Evolutionary conservation across 192 early-diverging fungal species (phyloP).

Genomic region (Lobosporangium transversale): DNA sequence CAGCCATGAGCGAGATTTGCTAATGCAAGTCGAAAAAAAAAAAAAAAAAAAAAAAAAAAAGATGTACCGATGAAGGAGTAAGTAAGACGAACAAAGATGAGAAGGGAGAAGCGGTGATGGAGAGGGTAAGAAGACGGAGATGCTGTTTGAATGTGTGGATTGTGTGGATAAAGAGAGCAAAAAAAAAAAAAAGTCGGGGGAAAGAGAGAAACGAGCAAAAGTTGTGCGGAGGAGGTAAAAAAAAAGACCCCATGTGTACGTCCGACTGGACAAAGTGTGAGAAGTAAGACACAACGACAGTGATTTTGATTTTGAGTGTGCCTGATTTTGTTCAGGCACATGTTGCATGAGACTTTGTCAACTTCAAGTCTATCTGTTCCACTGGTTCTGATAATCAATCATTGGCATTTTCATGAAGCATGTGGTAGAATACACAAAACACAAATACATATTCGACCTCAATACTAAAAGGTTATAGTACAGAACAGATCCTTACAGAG

Average conservation of each 20-base stretch:
- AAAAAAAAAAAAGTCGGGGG: too few species aligned
- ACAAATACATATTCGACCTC: too few species aligned
- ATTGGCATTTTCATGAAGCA: not conserved
- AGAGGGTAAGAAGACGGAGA: too few species aligned
- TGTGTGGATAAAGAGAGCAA: too few species aligned
- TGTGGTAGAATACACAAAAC: too few species aligned
- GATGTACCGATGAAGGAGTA: too few species aligned
- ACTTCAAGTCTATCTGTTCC: not conserved
- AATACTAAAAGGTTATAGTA: not conserved
- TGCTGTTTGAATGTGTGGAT: too few species aligned
- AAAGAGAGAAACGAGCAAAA: not conserved
- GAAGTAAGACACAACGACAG: not conserved
- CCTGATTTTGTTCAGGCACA: not conserved
- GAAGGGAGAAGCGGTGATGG: not conserved
- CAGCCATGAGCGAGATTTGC: constrained; percentile 26
- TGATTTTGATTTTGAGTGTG: too few species aligned
- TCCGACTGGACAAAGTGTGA: not conserved
- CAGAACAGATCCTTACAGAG: constrained; percentile 5
- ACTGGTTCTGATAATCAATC: not conserved
- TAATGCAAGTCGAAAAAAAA: too few species aligned
- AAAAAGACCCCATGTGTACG: not conserved
- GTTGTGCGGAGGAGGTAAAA: not conserved
- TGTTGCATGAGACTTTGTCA: not conserved
- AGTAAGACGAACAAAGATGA: not conserved
- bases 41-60: too few species aligned